Evolutionary conservation across 495 filamentous ascomycete genomes (phyloP).

Genomic region (Aspergillus indologenus): DNA sequence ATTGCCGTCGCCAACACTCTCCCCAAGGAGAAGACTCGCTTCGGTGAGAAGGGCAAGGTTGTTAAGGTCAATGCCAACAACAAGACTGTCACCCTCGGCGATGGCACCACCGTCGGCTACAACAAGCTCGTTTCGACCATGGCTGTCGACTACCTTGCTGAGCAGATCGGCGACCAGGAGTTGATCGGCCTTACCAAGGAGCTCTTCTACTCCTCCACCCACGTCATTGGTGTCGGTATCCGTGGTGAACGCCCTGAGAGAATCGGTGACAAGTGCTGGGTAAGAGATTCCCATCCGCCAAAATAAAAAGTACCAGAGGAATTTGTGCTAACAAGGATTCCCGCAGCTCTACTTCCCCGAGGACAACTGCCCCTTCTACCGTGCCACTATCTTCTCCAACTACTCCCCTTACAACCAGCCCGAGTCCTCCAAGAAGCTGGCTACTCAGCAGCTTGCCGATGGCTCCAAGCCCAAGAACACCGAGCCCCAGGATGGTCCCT

Average conservation of each 20-base stretch:
- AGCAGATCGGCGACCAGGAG: conserved; percentile 83
- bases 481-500: conserved; percentile 77
- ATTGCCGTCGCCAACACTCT: conserved; percentile 94
- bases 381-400: conserved; percentile 99
- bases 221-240: conserved; percentile 95
- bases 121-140: conserved; percentile 93
- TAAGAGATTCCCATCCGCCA: conserved; percentile 39
- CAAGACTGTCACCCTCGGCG: conserved; percentile 77
- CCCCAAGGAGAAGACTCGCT: conserved; percentile 84
- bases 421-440: conserved; percentile 72
- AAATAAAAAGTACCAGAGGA: not conserved
- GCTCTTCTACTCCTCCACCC: conserved; percentile 95
- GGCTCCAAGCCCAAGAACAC: conserved; percentile 71
- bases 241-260: conserved; percentile 89
- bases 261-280: conserved; percentile 99
- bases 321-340: not conserved
- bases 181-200: conserved; percentile 80
- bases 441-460: conserved; percentile 79
- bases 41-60: conserved; percentile 82
- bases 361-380: conserved; percentile 98
- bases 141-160: conserved; percentile 86
- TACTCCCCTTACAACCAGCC: conserved; percentile 99
- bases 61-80: conserved; percentile 44
- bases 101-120: conserved; percentile 90
- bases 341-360: conserved; percentile 95